phyloP scores from a whole-genome alignment of 1,284 basidiomycete genomes.

The Puccinia hordei region DNA sequence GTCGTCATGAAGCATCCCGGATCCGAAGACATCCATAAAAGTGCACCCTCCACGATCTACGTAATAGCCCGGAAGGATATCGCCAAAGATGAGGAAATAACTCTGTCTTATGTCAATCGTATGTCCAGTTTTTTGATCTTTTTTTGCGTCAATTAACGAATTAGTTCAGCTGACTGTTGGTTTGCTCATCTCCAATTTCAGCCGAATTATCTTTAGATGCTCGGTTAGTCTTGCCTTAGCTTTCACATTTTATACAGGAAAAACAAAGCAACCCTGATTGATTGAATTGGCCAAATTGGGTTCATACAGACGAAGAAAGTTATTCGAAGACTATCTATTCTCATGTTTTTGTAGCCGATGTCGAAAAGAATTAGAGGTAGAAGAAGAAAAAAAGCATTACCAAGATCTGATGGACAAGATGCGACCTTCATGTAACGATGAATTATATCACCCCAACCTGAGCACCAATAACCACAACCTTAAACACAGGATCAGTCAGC shows the following conservation, averaged over 20 bases:
- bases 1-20: slow-evolving; percentile 39
- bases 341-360: slow-evolving; percentile 50
- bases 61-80: slow-evolving; percentile 41
- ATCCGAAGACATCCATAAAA: slow-evolving; percentile 47
- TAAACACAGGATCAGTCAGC: slow-evolving; percentile 4
- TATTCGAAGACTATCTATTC: slow-evolving; percentile 50
- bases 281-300: not conserved
- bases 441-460: slow-evolving; percentile 2
- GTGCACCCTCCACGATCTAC: slow-evolving; percentile 49
- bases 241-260: not conserved
- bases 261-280: not conserved
- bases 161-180: not conserved
- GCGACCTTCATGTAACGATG: not conserved
- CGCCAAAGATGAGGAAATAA: slow-evolving; percentile 50
- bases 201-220: slow-evolving; percentile 36
- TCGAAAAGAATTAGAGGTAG: slow-evolving; percentile 42
- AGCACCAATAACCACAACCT: slow-evolving; percentile 14
- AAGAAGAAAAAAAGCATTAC: slow-evolving; percentile 29
- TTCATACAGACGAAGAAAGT: slow-evolving; percentile 43
- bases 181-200: not conserved
- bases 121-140: not conserved
- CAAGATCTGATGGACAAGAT: not conserved
- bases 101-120: slow-evolving; percentile 46
- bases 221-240: slow-evolving; percentile 28
- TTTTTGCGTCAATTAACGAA: not conserved